Evolutionary conservation across 257 asterid species (phyloP).

Genomic region (Buddleja alternifolia): DNA sequence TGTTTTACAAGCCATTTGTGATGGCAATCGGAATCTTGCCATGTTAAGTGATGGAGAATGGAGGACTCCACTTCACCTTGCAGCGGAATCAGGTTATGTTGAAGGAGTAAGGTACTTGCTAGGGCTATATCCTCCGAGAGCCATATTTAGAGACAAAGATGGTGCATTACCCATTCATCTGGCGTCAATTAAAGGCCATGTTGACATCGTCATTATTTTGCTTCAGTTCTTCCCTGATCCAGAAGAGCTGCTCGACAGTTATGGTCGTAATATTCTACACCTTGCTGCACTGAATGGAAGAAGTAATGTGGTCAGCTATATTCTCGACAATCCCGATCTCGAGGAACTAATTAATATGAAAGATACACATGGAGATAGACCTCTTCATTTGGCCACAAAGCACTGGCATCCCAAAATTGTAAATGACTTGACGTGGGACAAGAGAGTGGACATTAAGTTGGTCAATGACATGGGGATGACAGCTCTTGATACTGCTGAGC

Average conservation of each 20-base stretch:
- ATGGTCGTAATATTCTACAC: conserved; percentile 37
- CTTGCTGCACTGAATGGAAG: conserved; percentile 41
- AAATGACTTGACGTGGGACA: conserved; percentile 32
- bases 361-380: conserved; percentile 37
- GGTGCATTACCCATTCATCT: too few species aligned
- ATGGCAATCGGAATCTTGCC: too few species aligned
- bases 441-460: conserved; percentile 29
- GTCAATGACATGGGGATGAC: conserved; percentile 37
- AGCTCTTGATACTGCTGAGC: conserved; percentile 41
- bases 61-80: too few species aligned
- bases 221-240: too few species aligned
- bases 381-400: conserved; percentile 38
- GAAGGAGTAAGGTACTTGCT: too few species aligned
- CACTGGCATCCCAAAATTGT: conserved; percentile 33
- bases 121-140: too few species aligned
- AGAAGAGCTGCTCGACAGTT: conserved; percentile 30
- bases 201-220: too few species aligned
- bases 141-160: too few species aligned
- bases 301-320: conserved; percentile 14
- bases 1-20: too few species aligned
- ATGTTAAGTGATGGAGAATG: too few species aligned
- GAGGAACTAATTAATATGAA: conserved; percentile 35
- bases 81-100: too few species aligned
- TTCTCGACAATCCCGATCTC: conserved; percentile 33
- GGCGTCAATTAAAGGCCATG: too few species aligned